Conservation (phyloP, 2,329 filamentous ascomycete genomes). For the Fusarium camptoceras region DNA sequence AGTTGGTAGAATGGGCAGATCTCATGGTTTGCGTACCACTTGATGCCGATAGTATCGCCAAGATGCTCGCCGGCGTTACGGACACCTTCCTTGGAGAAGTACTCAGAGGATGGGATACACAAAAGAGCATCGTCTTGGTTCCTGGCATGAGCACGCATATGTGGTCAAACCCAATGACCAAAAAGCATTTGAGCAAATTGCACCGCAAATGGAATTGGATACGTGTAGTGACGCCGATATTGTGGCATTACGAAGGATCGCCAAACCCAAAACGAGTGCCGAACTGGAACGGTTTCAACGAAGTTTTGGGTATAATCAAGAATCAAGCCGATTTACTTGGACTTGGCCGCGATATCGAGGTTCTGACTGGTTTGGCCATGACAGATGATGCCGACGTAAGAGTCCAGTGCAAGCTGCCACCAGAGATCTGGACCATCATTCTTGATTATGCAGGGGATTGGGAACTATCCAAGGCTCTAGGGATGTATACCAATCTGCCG, state of each 20-base stretch:
- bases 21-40: slow-evolving; percentile 86
- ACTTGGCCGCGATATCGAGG: slow-evolving; percentile 77
- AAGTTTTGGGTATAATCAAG: slow-evolving; percentile 78
- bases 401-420: slow-evolving; percentile 69
- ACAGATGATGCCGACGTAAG: slow-evolving; percentile 50
- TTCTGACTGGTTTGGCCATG: slow-evolving; percentile 56
- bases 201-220: slow-evolving; percentile 89
- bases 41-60: slow-evolving; percentile 84
- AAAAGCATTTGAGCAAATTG: slow-evolving; percentile 87
- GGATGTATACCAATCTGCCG: slow-evolving; percentile 81
- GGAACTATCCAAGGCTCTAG: slow-evolving; percentile 86
- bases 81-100: slow-evolving; percentile 85
- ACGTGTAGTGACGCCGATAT: slow-evolving; percentile 80
- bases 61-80: slow-evolving; percentile 87
- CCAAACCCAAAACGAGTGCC: slow-evolving; percentile 65
- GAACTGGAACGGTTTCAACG: slow-evolving; percentile 74
- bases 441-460: slow-evolving; percentile 88
- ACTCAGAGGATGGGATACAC: slow-evolving; percentile 85
- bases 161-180: slow-evolving; percentile 92
- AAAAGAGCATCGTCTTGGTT: slow-evolving; percentile 85
- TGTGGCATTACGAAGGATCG: slow-evolving; percentile 79
- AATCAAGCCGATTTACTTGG: slow-evolving; percentile 82
- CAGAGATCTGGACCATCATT: slow-evolving; percentile 90
- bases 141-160: slow-evolving; percentile 90
- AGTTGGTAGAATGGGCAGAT: slow-evolving; percentile 88